These are phyloP conservation scores for Lepiota brunneoincarnata DNA, from an alignment of 768 basidiomycete species.

Conservation along the genomic window DNA sequence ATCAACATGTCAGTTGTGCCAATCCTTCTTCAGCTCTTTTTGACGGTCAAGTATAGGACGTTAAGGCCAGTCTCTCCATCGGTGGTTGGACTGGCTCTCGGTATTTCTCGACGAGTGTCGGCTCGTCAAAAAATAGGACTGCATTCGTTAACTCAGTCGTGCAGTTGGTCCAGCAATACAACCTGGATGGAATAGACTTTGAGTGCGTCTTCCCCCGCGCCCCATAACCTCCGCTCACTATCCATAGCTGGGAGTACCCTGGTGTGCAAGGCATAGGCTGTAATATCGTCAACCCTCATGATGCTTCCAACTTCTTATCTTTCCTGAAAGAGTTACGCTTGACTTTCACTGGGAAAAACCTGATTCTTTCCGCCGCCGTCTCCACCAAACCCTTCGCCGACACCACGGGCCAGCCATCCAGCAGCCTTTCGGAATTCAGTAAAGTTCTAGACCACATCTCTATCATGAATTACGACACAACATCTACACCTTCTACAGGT, in stretches of 20 bases:
- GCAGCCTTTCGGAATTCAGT: constrained; percentile 66
- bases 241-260: constrained; percentile 83
- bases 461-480: constrained; percentile 72
- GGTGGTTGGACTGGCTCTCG: constrained; percentile 69
- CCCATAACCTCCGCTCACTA: constrained; percentile 7
- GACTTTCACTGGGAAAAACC: constrained; percentile 46
- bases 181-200: constrained; percentile 65
- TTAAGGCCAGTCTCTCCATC: constrained; percentile 55
- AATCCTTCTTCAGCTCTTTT: not conserved
- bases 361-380: constrained; percentile 74
- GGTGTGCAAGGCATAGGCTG: constrained; percentile 63
- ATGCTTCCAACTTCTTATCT: constrained; percentile 75
- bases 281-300: constrained; percentile 59
- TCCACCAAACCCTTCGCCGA: constrained; percentile 66
- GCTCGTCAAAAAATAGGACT: constrained; percentile 50
- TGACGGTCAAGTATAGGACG: constrained; percentile 33
- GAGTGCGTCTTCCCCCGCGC: constrained; percentile 37
- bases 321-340: constrained; percentile 73
- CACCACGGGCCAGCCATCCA: constrained; percentile 49
- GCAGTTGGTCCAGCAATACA: constrained; percentile 43
- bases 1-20: constrained; percentile 31
- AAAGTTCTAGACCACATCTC: constrained; percentile 71
- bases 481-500: constrained; percentile 48
- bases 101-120: constrained; percentile 61
- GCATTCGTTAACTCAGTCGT: constrained; percentile 55